Percentiles rank a stretch among this genome's conserved stretches.
These are phyloP conservation scores for Phytophthora hybrid DNA, from an alignment of 352 stramenopile genomes.

Conservation along the genomic window DNA sequence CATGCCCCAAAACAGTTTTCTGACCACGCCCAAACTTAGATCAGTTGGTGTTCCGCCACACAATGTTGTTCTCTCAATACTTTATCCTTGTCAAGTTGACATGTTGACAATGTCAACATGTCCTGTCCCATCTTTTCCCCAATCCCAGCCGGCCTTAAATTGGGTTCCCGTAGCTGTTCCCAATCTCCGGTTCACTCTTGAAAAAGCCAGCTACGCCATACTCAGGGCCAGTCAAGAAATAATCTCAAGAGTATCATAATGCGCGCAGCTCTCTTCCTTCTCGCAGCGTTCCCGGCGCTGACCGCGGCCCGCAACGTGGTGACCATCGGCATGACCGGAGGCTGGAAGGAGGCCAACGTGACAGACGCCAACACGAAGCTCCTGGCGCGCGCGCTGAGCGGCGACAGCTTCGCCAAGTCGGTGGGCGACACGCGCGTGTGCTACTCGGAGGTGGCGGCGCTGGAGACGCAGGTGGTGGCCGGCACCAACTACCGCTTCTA, in stretches of 20 bases:
- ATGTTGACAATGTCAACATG: no score
- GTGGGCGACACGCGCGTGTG: slow-evolving; percentile 56
- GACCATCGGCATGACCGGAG: slow-evolving; percentile 35
- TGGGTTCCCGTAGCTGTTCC: neutral
- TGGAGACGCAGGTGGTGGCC: slow-evolving; percentile 74
- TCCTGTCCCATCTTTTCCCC: slow-evolving; percentile 8
- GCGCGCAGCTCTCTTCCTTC: slow-evolving; percentile 21
- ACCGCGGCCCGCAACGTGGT: slow-evolving; percentile 25
- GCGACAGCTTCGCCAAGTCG: slow-evolving; percentile 32
- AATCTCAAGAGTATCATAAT: slow-evolving; percentile 10
- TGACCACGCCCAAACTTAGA: neutral
- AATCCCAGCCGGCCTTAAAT: slow-evolving; percentile 6
- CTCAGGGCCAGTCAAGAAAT: slow-evolving; percentile 4
- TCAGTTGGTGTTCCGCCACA: slow-evolving; percentile 4
- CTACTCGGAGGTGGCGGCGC: slow-evolving; percentile 41
- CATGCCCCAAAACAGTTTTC: neutral
- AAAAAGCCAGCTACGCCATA: slow-evolving; percentile 35
- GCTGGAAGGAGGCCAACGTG: slow-evolving; percentile 35
- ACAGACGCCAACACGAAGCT: slow-evolving; percentile 38
- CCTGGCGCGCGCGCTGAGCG: slow-evolving; percentile 40
- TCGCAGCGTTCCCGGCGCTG: slow-evolving; percentile 26
- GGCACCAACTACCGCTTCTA: slow-evolving; percentile 83
- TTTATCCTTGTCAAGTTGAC: neutral
- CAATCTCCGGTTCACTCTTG: slow-evolving; percentile 28
- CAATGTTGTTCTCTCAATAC: slow-evolving; percentile 1